Evolutionary conservation across 2,329 filamentous ascomycete species (phyloP), one percentile per base, ranked within the genome.

Genomic region (Cladosporium sp.): DNA sequence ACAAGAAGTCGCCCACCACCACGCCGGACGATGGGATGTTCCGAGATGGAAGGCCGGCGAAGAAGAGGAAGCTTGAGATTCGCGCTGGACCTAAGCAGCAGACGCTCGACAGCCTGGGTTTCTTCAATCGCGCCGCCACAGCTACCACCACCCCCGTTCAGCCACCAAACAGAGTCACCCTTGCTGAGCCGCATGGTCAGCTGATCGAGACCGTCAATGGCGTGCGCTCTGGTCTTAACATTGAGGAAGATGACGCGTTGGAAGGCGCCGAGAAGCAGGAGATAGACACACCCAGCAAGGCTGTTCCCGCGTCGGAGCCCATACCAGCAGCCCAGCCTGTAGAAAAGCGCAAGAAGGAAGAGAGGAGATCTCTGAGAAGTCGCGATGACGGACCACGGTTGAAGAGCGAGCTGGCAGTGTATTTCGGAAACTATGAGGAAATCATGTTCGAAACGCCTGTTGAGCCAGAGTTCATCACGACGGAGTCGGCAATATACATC

Each of bases 401-500:
- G 80, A 97, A 96, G 84, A 97, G 93, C 79, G 93, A 97, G 75
- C 84, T 98, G 68, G 90, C 93, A 44, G 86, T 88, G 58, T 98
- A 97, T 80, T 97, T 98, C 75, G 89, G 91, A 62, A 93, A 96
- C 74, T 98, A 97, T 78, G 93, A 97, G 79, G 92, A 96, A 76
- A 87, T 97, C 71, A 92, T 98, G 80, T 93, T 92, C 68, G 92
- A 96, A 75, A 21, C 92, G 69, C 87, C 89, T 47, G 90, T 90
- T 73, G 90, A 93, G 79, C 84, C 90, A 72, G 90, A 93, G 93
- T 85, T 77, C 71, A 71, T 75, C 44, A 75, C 71, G 10, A 59
- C 66, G 52, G 68, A 72, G 51, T 68, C 72, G 21, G 64, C 67
- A 10, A 64, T 75, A 38, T 77, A 74, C 65, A 68, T 77, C 26